Evolutionary conservation across 192 early-diverging fungal species (phyloP).

Genomic region (Entomortierella parvispora): DNA sequence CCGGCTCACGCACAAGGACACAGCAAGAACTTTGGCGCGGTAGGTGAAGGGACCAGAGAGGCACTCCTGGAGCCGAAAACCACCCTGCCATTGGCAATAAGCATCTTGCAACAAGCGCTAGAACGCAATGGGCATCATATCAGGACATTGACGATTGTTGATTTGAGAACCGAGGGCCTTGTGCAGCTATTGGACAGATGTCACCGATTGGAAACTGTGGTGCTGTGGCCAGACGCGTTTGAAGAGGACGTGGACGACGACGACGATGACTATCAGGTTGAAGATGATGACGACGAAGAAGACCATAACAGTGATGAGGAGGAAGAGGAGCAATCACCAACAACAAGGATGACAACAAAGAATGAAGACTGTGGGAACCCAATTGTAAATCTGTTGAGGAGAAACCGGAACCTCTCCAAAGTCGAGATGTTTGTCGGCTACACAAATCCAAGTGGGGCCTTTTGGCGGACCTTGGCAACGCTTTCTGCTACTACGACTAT

Average conservation of each 20-base stretch:
- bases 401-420: conserved; percentile 17
- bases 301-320: background rate
- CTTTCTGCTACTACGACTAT: too few relatives aligned
- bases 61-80: too few relatives aligned
- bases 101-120: conserved; percentile 14
- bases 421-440: conserved; percentile 33
- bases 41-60: too few relatives aligned
- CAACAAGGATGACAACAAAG: too few relatives aligned
- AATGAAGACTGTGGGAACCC: background rate
- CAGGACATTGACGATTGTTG: conserved; percentile 14
- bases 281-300: conserved; percentile 1
- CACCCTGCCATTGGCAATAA: background rate
- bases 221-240: conserved; percentile 16
- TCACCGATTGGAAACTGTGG: conserved; percentile 19
- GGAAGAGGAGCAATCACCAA: background rate
- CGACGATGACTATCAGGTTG: background rate
- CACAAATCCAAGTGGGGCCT: conserved; percentile 20
- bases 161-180: conserved; percentile 6
- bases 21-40: too few relatives aligned
- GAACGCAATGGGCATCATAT: conserved; percentile 15
- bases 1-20: too few relatives aligned
- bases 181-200: conserved; percentile 8
- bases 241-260: conserved; percentile 38
- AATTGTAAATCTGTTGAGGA: conserved; percentile 12
- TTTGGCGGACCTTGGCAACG: conserved; percentile 35